Evolutionary conservation across 176 grass and related monocot species (phyloP).

Genomic region (Musa schizocarpa): DNA sequence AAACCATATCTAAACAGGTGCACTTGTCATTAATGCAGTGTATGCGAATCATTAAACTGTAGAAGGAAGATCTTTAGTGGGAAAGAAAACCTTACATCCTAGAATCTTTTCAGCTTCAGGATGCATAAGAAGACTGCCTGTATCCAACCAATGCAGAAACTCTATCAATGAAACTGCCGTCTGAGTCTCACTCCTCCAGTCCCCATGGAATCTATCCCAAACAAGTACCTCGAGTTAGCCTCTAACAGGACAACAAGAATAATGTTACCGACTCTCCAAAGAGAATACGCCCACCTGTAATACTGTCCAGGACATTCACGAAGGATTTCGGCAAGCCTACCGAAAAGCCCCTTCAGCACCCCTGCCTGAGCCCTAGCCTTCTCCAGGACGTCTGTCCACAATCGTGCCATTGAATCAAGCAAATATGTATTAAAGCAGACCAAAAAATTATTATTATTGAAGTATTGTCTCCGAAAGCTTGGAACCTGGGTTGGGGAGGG

Average conservation of each 20-base stretch:
- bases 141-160: conserved; percentile 82
- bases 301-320: conserved; percentile 65
- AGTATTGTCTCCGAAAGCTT: too few relatives aligned
- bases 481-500: conserved; percentile 46
- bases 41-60: too few relatives aligned
- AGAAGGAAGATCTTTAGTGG: too few relatives aligned
- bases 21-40: too few relatives aligned
- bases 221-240: background rate
- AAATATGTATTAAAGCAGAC: too few relatives aligned
- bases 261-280: conserved; percentile 9
- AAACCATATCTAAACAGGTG: too few relatives aligned
- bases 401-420: background rate
- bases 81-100: conserved; percentile 35
- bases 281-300: conserved; percentile 40
- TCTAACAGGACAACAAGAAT: background rate
- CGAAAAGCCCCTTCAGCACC: conserved; percentile 55
- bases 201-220: conserved; percentile 53
- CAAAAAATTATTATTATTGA: too few relatives aligned
- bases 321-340: conserved; percentile 52
- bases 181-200: conserved; percentile 71
- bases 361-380: conserved; percentile 63
- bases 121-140: conserved; percentile 51
- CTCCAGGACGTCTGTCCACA: conserved; percentile 48
- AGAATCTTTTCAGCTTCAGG: conserved; percentile 71
- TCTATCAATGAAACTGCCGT: conserved; percentile 56